A percentile compares a stretch with the other conserved stretches of the same genome.
Evolutionary conservation across 2,329 filamentous ascomycete genomes (phyloP).

Genomic region (Talaromyces sp.): DNA sequence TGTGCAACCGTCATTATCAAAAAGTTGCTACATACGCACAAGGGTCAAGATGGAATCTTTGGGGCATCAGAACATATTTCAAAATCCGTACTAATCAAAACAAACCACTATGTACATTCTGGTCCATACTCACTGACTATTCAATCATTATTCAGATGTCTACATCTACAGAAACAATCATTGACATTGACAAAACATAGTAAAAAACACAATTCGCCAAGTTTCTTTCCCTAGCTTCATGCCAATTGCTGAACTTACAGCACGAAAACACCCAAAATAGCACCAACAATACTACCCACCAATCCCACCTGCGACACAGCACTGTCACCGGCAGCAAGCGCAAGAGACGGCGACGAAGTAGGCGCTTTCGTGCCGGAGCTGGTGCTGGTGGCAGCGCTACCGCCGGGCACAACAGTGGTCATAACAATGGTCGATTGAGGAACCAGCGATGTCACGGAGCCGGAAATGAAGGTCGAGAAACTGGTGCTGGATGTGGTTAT

Average conservation of each 20-base stretch:
- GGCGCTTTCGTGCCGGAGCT: background rate
- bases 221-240: background rate
- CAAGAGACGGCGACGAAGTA: constrained; percentile 4
- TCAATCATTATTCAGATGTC: constrained; percentile 3
- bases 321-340: constrained; percentile 1
- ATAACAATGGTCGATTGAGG: constrained; percentile 13
- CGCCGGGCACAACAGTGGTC: constrained; percentile 14
- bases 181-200: background rate
- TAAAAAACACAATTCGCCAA: background rate
- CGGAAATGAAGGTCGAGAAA: constrained; percentile 10
- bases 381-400: background rate
- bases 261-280: constrained; percentile 10
- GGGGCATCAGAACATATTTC: background rate
- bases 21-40: background rate
- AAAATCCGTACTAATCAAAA: background rate
- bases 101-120: background rate
- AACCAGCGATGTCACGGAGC: constrained; percentile 4
- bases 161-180: background rate
- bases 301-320: background rate
- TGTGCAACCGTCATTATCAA: background rate
- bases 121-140: background rate
- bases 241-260: background rate
- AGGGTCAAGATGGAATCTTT: background rate
- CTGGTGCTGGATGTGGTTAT: constrained; percentile 12
- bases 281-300: background rate